phyloP scores from a whole-genome alignment of 306 rosid species.

The Styphnolobium japonicum region DNA sequence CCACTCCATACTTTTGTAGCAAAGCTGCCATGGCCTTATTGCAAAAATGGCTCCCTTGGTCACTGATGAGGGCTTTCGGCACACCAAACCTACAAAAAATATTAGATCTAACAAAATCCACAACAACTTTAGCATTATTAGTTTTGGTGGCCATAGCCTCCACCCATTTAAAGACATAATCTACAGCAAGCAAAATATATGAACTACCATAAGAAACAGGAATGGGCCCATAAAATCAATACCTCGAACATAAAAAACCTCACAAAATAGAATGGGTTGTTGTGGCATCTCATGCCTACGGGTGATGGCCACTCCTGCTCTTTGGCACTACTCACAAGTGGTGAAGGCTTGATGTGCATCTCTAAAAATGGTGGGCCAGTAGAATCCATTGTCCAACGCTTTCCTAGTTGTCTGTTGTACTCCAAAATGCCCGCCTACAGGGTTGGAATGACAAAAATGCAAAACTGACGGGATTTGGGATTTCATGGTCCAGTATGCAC shows the following conservation, averaged over 20 bases:
- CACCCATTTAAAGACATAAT: too few species aligned
- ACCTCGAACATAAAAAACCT: not conserved
- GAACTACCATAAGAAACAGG: not conserved
- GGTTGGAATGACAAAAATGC: too few species aligned
- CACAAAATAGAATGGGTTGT: too few species aligned
- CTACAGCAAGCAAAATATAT: not conserved
- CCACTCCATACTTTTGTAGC: not conserved
- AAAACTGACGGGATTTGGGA: too few species aligned
- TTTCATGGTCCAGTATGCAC: too few species aligned
- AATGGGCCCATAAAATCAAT: not conserved
- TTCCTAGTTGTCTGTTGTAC: not conserved
- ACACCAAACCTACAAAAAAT: not conserved
- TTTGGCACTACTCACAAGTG: not conserved
- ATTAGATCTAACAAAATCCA: not conserved
- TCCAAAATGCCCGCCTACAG: too few species aligned
- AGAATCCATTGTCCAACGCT: not conserved
- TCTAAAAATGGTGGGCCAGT: too few species aligned
- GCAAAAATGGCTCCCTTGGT: not conserved
- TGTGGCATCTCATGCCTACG: not conserved
- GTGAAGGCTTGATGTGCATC: not conserved
- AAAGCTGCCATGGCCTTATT: not conserved
- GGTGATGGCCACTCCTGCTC: not conserved
- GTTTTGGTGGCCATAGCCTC: too few species aligned
- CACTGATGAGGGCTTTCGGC: too few species aligned
- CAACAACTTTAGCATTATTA: too few species aligned